These are phyloP conservation scores for Fusarium circinatum DNA, from an alignment of 2,329 filamentous ascomycete species.

Conservation along the genomic window DNA sequence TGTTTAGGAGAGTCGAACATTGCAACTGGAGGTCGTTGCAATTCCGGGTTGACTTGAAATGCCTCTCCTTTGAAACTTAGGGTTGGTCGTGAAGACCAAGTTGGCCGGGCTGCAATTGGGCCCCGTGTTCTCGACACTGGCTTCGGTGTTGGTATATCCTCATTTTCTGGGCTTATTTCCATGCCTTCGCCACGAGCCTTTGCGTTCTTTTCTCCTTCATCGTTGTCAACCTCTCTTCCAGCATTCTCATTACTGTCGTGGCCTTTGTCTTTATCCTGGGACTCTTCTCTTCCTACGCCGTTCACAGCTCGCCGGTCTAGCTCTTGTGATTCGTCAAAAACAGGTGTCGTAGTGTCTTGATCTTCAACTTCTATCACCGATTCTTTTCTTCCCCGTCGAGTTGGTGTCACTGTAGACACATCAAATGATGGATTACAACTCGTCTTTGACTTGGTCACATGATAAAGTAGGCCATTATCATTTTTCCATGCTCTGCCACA, in stretches of 20 bases:
- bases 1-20: conserved; percentile 31
- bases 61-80: conserved; percentile 36
- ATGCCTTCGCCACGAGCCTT: neutral
- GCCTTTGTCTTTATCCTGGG: neutral
- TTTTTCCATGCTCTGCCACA: conserved; percentile 69
- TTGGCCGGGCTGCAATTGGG: conserved; percentile 27
- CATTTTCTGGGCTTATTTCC: neutral
- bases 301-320: neutral
- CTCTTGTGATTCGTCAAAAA: neutral
- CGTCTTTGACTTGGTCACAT: conserved; percentile 64
- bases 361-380: conserved; percentile 16
- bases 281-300: neutral
- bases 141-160: conserved; percentile 1
- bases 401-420: conserved; percentile 12
- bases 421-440: conserved; percentile 61
- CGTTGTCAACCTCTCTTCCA: neutral
- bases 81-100: conserved; percentile 34
- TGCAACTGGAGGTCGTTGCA: conserved; percentile 36
- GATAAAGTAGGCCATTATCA: conserved; percentile 67
- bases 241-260: neutral
- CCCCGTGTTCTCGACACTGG: conserved; percentile 23
- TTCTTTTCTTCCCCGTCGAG: conserved; percentile 30
- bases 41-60: conserved; percentile 37
- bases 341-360: neutral
- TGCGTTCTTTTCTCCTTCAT: neutral